Conservation (phyloP, 1,139 yeast genomes). For the Kurtzmaniella quercitrusa region DNA sequence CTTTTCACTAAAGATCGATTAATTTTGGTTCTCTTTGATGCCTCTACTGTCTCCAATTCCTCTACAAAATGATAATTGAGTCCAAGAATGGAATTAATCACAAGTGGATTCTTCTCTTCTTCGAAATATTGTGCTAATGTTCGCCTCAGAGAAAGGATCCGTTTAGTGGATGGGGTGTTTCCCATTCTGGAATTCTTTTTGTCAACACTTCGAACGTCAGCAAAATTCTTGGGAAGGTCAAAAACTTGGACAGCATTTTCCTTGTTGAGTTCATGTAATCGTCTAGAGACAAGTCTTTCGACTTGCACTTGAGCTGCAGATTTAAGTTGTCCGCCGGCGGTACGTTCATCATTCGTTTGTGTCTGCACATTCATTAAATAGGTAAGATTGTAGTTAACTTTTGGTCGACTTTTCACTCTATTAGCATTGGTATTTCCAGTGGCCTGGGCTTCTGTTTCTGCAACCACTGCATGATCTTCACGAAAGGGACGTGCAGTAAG, state of each 20-base stretch:
- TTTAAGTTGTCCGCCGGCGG: slow-evolving; percentile 31
- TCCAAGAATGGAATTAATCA: slow-evolving; percentile 38
- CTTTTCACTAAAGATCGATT: slow-evolving; percentile 22
- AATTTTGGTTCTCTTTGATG: slow-evolving; percentile 11
- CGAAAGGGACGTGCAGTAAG: slow-evolving; percentile 36
- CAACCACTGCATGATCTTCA: slow-evolving; percentile 7
- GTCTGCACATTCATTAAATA: slow-evolving; percentile 45
- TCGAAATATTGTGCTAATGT: slow-evolving; percentile 45
- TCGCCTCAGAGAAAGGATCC: slow-evolving; percentile 41
- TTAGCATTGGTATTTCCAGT: slow-evolving; percentile 17
- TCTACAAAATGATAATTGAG: slow-evolving; percentile 42
- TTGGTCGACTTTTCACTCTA: slow-evolving; percentile 29
- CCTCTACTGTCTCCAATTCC: slow-evolving; percentile 17
- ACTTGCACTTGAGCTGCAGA: slow-evolving; percentile 42
- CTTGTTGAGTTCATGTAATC: slow-evolving; percentile 33
- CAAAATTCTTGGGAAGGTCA: slow-evolving; percentile 41
- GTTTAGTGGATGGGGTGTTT: slow-evolving; percentile 43
- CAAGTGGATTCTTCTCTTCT: slow-evolving; percentile 43
- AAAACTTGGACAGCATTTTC: slow-evolving; percentile 26
- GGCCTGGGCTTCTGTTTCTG: background rate
- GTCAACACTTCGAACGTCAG: slow-evolving; percentile 27
- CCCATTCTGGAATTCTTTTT: slow-evolving; percentile 33
- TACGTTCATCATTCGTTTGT: slow-evolving; percentile 26
- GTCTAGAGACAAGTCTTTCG: slow-evolving; percentile 35
- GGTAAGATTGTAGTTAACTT: slow-evolving; percentile 43